phyloP scores from a whole-genome alignment of 257 asterid genomes.

The Salvia hispanica region DNA sequence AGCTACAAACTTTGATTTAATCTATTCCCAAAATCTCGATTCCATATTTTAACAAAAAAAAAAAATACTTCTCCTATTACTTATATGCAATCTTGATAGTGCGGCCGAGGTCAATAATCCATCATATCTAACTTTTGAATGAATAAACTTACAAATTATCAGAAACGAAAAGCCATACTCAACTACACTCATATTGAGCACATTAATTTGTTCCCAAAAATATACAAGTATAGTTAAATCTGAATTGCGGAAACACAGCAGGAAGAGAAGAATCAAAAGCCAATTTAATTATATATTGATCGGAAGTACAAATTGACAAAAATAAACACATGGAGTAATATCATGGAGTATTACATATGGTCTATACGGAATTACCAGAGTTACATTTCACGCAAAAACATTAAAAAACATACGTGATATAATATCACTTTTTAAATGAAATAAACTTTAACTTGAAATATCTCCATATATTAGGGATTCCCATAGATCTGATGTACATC shows the following conservation, averaged over 20 bases:
- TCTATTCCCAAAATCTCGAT: too few relatives aligned
- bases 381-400: conserved; percentile 1
- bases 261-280: background rate
- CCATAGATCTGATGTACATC: background rate
- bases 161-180: too few relatives aligned
- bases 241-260: background rate
- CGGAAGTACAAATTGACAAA: background rate
- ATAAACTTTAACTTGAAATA: conserved; percentile 4
- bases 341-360: background rate
- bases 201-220: too few relatives aligned
- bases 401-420: background rate
- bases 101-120: too few relatives aligned
- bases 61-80: too few relatives aligned
- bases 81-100: too few relatives aligned
- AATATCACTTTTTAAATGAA: background rate
- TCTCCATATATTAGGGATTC: conserved; percentile 1
- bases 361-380: background rate
- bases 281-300: background rate
- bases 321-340: background rate
- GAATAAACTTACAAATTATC: too few relatives aligned
- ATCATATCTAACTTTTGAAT: too few relatives aligned
- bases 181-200: too few relatives aligned
- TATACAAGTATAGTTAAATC: background rate
- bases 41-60: too few relatives aligned
- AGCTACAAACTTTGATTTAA: too few relatives aligned